These are phyloP conservation scores for Triticum aestivum DNA, from an alignment of 176 grass and related monocot genomes.

Conservation along the genomic window DNA sequence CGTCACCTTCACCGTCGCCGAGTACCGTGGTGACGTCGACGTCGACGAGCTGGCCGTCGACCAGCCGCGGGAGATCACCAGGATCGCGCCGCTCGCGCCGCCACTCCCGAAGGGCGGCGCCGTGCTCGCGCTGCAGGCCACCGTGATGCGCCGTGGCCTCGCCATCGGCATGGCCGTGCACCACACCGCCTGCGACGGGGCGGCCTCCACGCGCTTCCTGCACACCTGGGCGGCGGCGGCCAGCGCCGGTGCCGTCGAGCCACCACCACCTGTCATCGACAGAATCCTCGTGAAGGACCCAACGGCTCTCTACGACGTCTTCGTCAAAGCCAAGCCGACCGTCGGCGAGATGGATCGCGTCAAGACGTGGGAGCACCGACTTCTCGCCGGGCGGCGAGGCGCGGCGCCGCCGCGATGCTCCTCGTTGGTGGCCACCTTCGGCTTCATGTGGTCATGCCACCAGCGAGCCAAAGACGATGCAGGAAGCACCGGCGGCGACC, in stretches of 20 bases:
- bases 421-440: slow-evolving; percentile 35
- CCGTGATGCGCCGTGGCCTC: background rate
- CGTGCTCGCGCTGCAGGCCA: background rate
- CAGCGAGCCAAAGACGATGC: slow-evolving; percentile 2
- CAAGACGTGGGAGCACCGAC: too few relatives aligned
- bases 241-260: background rate
- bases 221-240: background rate
- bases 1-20: background rate
- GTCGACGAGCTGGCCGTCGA: background rate
- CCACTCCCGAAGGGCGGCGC: background rate
- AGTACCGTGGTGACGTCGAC: background rate
- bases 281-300: background rate
- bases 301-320: background rate
- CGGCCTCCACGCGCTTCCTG: background rate
- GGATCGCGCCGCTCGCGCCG: too few relatives aligned
- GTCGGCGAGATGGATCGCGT: too few relatives aligned
- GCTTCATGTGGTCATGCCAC: slow-evolving; percentile 40
- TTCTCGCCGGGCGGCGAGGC: background rate
- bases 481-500: background rate
- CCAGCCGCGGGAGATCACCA: too few relatives aligned
- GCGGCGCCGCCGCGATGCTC: slow-evolving; percentile 36
- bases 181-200: background rate
- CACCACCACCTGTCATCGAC: background rate
- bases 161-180: background rate
- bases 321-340: too few relatives aligned